phyloP scores from a whole-genome alignment of 805 yeast species.

The Myxozyma neglecta region DNA sequence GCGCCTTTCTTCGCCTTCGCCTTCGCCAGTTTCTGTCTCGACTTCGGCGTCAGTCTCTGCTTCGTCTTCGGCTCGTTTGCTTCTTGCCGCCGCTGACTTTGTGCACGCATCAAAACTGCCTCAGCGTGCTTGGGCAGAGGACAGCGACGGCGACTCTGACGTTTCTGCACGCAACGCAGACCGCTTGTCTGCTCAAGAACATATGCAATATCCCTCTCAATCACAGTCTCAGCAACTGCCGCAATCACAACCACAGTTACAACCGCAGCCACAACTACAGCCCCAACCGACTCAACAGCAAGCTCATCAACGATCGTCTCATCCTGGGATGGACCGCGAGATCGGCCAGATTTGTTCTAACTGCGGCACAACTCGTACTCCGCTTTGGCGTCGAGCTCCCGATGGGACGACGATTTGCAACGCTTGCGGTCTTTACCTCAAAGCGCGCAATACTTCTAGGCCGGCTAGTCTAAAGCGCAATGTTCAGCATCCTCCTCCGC shows the following conservation, averaged over 20 bases:
- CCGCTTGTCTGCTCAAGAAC: neutral
- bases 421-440: conserved; percentile 85
- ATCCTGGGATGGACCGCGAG: conserved; percentile 1
- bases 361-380: conserved; percentile 89
- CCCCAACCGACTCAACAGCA: neutral
- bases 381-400: conserved; percentile 92
- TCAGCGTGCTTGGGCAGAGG: neutral
- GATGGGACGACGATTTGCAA: conserved; percentile 91
- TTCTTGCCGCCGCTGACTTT: conserved; percentile 5
- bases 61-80: conserved; percentile 1
- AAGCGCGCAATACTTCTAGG: conserved; percentile 60
- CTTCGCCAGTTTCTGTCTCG: no score
- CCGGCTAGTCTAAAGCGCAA: conserved; percentile 66
- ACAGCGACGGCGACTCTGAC: neutral
- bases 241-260: neutral
- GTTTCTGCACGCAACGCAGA: neutral
- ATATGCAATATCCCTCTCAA: neutral
- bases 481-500: conserved; percentile 7
- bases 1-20: neutral
- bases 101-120: conserved; percentile 4
- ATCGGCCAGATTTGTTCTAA: conserved; percentile 67
- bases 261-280: neutral
- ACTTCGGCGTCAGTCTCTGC: neutral
- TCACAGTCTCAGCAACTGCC: neutral
- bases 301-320: neutral